phyloP scores from a whole-genome alignment of 1,139 yeast genomes.

The Blastobotrys elegans region DNA sequence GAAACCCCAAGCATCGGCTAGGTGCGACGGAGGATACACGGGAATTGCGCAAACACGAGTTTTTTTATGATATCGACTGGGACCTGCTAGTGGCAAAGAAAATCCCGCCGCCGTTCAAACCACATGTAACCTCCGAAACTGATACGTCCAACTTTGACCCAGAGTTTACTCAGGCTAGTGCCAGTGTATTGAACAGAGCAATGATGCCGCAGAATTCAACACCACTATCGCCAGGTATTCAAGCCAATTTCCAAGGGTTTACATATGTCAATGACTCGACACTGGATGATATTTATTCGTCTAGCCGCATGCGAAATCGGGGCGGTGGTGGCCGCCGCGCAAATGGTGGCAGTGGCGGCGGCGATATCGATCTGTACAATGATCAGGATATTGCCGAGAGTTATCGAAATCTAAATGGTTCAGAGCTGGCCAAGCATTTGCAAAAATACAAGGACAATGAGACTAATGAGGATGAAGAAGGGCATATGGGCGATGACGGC shows the following conservation, averaged over 20 bases:
- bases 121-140: conserved; percentile 82
- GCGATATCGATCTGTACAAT: conserved; percentile 36
- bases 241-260: conserved; percentile 92
- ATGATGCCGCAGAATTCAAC: conserved; percentile 51
- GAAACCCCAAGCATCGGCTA: conserved; percentile 91
- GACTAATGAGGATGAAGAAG: conserved; percentile 50
- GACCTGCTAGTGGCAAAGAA: conserved; percentile 66
- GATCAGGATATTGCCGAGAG: conserved; percentile 34
- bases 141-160: conserved; percentile 97
- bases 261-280: conserved; percentile 95
- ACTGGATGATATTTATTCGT: conserved; percentile 72
- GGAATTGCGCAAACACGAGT: conserved; percentile 85
- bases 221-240: conserved; percentile 89
- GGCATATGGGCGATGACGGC: conserved; percentile 32
- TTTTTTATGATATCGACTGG: conserved; percentile 91
- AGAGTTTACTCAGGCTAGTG: conserved; percentile 88
- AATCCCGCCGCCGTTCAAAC: conserved; percentile 97
- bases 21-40: conserved; percentile 91
- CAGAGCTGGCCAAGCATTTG: conserved; percentile 15
- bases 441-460: conserved; percentile 61
- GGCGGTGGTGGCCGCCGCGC: conserved; percentile 22
- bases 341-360: conserved; percentile 34
- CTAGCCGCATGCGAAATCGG: conserved; percentile 9
- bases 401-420: conserved; percentile 19
- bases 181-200: conserved; percentile 70